These are phyloP conservation scores for Apiospora marii DNA, from an alignment of 2,329 filamentous ascomycete species.

Conservation along the genomic window DNA sequence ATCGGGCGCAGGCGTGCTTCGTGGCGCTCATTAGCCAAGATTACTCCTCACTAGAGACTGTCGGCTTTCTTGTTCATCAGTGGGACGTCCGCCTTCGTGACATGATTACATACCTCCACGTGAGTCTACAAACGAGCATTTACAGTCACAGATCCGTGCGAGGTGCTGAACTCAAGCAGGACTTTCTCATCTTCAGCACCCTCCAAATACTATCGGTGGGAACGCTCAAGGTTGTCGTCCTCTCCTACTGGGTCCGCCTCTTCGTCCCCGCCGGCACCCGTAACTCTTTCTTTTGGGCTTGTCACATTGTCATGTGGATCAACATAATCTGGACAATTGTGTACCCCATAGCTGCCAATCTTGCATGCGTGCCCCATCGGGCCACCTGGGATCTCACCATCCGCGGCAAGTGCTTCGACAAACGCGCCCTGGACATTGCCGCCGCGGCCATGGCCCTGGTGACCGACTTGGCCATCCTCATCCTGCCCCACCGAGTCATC, in stretches of 20 bases:
- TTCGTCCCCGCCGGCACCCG: constrained; percentile 6
- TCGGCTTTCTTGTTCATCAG: constrained; percentile 16
- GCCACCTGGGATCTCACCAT: background rate
- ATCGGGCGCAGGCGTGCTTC: too few species aligned
- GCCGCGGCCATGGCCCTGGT: constrained; percentile 8
- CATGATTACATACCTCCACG: background rate
- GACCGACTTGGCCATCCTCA: constrained; percentile 6
- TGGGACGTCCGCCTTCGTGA: constrained; percentile 23
- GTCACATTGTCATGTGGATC: constrained; percentile 10
- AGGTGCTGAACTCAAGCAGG: too few species aligned
- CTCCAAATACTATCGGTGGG: too few species aligned
- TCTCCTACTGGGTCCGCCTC: constrained; percentile 7
- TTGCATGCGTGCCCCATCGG: too few species aligned
- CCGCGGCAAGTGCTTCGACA: constrained; percentile 4
- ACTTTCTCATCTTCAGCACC: too few species aligned
- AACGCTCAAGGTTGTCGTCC: background rate
- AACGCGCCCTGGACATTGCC: background rate
- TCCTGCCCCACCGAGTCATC: constrained; percentile 6
- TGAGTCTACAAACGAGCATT: background rate
- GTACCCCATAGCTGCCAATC: background rate
- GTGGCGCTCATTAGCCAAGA: too few species aligned
- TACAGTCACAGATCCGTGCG: background rate
- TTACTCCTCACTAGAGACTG: too few species aligned
- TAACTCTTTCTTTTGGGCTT: background rate
- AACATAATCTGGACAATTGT: background rate